Evolutionary conservation across 257 asterid species (phyloP), one percentile per base, ranked within the genome.

Genomic region (Anisodus acutangulus): DNA sequence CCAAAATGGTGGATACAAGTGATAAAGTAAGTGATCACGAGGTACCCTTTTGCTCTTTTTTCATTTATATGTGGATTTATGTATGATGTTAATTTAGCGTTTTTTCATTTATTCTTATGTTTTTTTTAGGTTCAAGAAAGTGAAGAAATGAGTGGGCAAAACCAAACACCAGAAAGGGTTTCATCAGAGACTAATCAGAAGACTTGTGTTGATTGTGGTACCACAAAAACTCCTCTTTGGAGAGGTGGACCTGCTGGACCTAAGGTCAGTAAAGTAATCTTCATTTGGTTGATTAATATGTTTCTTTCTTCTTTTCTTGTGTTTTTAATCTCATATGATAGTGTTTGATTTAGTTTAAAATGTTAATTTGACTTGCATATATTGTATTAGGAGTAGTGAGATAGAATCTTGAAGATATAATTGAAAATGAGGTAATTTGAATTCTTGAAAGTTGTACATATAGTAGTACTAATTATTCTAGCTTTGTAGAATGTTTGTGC

Each of bases 161-260:
- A 89, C 3, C 88, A 88, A 41, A 89, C 90, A 10, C 89, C 91
- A 1, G 93, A 91, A 41, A 93, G 95, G 91, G 88, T 71, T 58
- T 91, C 95, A 87, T 90, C 91, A 2, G 97, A 90, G 70, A 53
- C 4, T 0, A 78, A 15, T 3, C 89, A 88, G 74, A 96, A 93
- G 89, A 96, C 98, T 0, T 96, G 99, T 85, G 93, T 88, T 45
- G 98, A 94, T 91, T 96, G 98, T 41, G 99, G 99, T 22, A 96
- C 99, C 69, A 90, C 97, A 17, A 94, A 92, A 90, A 96, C 99
- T 31, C 99, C 99, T 3, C 95, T 96, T 10, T 96, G 99, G 99
- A 84, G 99, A 41, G 98, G 99, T 79, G 99, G 99, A 84, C 98
- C 99, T 47, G 98, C 97, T 85, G 99, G 99, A 55, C 99, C 99